Conservation (phyloP, 441 rosid species). For the Syzygium malaccense region DNA sequence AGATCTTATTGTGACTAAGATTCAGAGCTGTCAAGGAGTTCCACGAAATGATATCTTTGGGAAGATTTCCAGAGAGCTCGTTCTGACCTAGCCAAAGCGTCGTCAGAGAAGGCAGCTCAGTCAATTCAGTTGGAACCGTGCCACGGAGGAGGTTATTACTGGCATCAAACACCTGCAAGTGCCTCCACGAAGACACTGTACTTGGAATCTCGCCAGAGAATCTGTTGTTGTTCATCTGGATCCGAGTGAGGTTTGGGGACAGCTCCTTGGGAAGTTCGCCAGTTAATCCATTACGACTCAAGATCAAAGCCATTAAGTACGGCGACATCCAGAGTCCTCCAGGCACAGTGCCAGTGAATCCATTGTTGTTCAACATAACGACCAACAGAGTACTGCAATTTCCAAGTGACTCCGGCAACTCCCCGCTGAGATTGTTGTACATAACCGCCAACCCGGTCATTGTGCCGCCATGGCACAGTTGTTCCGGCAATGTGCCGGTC, state of each 20-base stretch:
- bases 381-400: constrained; percentile 30
- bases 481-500: constrained; percentile 36
- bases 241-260: constrained; percentile 19
- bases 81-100: constrained; percentile 36
- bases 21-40: constrained; percentile 21
- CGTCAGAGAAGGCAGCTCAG: constrained; percentile 23
- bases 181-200: constrained; percentile 23
- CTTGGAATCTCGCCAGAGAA: constrained; percentile 40
- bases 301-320: constrained; percentile 8
- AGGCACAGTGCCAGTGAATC: constrained; percentile 38
- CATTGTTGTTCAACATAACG: constrained; percentile 18
- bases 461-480: constrained; percentile 34
- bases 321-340: constrained; percentile 34
- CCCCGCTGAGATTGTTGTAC: constrained; percentile 43
- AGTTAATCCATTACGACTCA: constrained; percentile 27
- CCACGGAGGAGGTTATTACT: constrained; percentile 44
- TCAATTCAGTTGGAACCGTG: constrained; percentile 30
- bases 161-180: constrained; percentile 27
- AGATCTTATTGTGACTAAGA: constrained; percentile 38
- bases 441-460: constrained; percentile 30
- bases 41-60: constrained; percentile 40
- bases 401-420: constrained; percentile 44
- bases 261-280: constrained; percentile 42
- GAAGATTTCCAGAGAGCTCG: constrained; percentile 41
- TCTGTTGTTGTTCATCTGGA: constrained; percentile 35